Evolutionary conservation across 345 rosid genomes (phyloP).

Genomic region (Salix caprea): DNA sequence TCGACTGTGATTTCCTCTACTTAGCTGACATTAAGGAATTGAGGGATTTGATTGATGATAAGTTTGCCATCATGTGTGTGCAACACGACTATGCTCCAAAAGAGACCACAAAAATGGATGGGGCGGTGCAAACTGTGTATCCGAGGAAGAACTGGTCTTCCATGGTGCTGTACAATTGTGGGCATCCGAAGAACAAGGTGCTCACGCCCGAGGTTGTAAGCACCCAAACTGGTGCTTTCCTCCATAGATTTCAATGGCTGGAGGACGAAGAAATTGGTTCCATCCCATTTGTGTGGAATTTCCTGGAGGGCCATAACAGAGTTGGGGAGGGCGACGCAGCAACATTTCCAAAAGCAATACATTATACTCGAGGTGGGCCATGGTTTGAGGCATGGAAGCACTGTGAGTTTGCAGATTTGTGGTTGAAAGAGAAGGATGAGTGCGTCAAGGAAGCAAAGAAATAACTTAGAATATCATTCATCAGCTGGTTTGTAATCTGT

Average conservation of each 20-base stretch:
- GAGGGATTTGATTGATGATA: conserved; percentile 72
- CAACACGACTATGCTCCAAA: conserved; percentile 91
- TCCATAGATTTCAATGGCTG: conserved; percentile 97
- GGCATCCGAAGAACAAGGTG: conserved; percentile 79
- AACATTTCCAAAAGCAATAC: conserved; percentile 74
- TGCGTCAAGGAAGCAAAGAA: conserved; percentile 18
- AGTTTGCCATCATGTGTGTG: conserved; percentile 87
- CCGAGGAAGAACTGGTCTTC: conserved; percentile 99
- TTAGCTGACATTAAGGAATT: conserved; percentile 74
- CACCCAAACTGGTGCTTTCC: conserved; percentile 75
- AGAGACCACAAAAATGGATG: conserved; percentile 95
- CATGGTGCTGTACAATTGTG: conserved; percentile 92
- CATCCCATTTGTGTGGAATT: conserved; percentile 84
- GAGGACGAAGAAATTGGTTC: conserved; percentile 84
- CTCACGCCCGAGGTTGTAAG: conserved; percentile 68
- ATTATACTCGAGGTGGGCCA: conserved; percentile 94
- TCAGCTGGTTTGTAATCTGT: not conserved
- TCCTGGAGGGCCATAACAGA: conserved; percentile 91
- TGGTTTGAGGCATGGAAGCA: conserved; percentile 97
- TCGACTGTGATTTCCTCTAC: conserved; percentile 93
- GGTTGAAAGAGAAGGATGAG: conserved; percentile 77
- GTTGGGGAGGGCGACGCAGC: conserved; percentile 54
- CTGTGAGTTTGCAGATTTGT: conserved; percentile 87
- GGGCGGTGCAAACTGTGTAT: conserved; percentile 87
- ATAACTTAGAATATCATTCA: not conserved